phyloP scores from a whole-genome alignment of 1,284 basidiomycete genomes.

The Fomitopsis palustris region DNA sequence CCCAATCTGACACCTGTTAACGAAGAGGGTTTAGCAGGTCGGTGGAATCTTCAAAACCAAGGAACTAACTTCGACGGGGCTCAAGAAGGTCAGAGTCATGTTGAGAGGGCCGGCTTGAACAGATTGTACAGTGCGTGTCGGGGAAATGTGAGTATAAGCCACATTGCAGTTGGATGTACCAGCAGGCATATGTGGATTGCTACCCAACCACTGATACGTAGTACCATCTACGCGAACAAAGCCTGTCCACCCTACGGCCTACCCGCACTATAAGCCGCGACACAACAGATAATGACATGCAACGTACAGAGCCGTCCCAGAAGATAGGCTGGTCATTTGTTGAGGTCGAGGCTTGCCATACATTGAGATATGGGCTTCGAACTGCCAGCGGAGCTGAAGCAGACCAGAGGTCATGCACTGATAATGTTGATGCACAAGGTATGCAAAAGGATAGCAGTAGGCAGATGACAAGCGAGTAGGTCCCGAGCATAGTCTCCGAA shows the following conservation, averaged over 20 bases:
- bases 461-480: too few relatives aligned
- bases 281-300: not conserved
- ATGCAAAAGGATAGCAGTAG: too few relatives aligned
- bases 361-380: slow-evolving; percentile 7
- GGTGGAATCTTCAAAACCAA: not conserved
- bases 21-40: not conserved
- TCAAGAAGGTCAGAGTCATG: slow-evolving; percentile 12
- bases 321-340: not conserved
- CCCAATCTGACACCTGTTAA: slow-evolving; percentile 11
- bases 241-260: not conserved
- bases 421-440: too few relatives aligned
- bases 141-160: slow-evolving; percentile 1
- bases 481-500: too few relatives aligned
- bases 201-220: not conserved
- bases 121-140: slow-evolving; percentile 12
- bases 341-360: slow-evolving; percentile 2
- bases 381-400: slow-evolving; percentile 4
- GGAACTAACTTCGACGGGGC: slow-evolving; percentile 15
- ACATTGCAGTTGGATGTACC: not conserved
- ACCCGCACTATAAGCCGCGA: not conserved
- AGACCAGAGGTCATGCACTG: too few relatives aligned
- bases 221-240: not conserved
- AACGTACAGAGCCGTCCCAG: not conserved
- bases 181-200: not conserved
- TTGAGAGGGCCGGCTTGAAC: slow-evolving; percentile 9